A percentile compares a stretch with the other conserved stretches of the same genome.
Conservation (phyloP, 2,329 filamentous ascomycete species). For the Didymosphaeria variabile region DNA sequence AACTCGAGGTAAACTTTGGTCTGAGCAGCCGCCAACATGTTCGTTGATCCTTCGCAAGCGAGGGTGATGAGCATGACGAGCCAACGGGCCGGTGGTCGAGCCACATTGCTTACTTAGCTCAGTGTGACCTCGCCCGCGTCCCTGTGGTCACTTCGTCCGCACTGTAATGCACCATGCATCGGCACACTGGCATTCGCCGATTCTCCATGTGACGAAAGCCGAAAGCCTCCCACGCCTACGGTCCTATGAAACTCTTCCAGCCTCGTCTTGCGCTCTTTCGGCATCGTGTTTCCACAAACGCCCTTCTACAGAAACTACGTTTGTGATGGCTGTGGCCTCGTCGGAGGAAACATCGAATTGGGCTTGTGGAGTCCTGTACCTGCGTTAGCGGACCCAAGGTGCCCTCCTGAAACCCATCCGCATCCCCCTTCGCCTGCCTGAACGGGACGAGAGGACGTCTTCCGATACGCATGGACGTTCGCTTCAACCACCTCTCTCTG, state of each 20-base stretch:
- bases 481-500: slow-evolving; percentile 24
- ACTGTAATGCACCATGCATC: slow-evolving; percentile 15
- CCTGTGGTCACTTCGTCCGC: slow-evolving; percentile 13
- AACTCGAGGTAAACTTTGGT: slow-evolving; percentile 13
- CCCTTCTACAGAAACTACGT: slow-evolving; percentile 24
- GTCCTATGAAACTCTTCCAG: slow-evolving; percentile 39
- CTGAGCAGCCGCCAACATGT: slow-evolving; percentile 26
- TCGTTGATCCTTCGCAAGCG: slow-evolving; percentile 13
- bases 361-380: slow-evolving; percentile 43
- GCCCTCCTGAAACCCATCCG: slow-evolving; percentile 45
- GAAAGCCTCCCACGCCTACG: slow-evolving; percentile 20
- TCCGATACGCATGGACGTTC: slow-evolving; percentile 25
- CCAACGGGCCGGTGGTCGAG: slow-evolving; percentile 23
- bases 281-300: slow-evolving; percentile 44
- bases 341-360: slow-evolving; percentile 47
- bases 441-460: slow-evolving; percentile 34
- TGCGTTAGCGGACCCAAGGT: slow-evolving; percentile 45
- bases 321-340: slow-evolving; percentile 27
- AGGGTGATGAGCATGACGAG: slow-evolving; percentile 21
- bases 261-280: slow-evolving; percentile 31
- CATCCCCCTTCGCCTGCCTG: slow-evolving; percentile 30
- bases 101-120: slow-evolving; percentile 22
- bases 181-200: slow-evolving; percentile 14
- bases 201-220: slow-evolving; percentile 10
- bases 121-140: slow-evolving; percentile 12